Evolutionary conservation across 2,329 filamentous ascomycete genomes (phyloP), one percentile per base, ranked within the genome.

Genomic region (Hansfordia pulvinata): DNA sequence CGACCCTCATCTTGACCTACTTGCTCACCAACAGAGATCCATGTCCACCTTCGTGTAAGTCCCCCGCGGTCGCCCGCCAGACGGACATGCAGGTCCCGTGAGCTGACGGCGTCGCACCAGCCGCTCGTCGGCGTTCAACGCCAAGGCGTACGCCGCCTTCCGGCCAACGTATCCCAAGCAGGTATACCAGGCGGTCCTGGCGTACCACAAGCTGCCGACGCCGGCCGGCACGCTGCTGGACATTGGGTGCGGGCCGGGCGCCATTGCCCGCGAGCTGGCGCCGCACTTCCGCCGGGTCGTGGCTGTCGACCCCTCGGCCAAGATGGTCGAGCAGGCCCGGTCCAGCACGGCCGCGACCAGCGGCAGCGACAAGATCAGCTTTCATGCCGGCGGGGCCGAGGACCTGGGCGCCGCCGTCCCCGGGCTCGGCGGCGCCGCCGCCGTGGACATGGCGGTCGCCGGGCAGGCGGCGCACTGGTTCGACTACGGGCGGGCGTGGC

Each of bases 391-490:
- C 5, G 46, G 50, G 2, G 67, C 69, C 1, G 72, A 79, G 39
- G 53, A 65, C 28, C 46, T 75, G 4, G 47, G 48, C 1, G 69
- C 65, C 33, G n/a, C n/a, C n/a, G n/a, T n/a, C n/a, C n/a, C n/a
- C n/a, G n/a, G n/a, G n/a, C 30, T 76, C 2, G 27, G 43, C 0
- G 11, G 12, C 9, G 58, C 64, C 30, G 51, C 42, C 5, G 58
- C 53, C 4, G 45, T 76, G 2, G 72, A 78, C 42, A 49, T 62
- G 38, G 53, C 51, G 5, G 55, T 62, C 10, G 50, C 59, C 4
- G 62, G 55, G 6, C 71, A 78, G 39, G 61, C 72, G 6, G 69
- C 71, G 20, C 74, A 79, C 43, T 79, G 73, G 73, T 79, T 79
- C 44, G 60, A 76, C 42, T 69, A 67, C 39, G 20, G 34, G 6